Base-by-base conservation (phyloP, 2,329 filamentous ascomycete species). In the Zymoseptoria brevis region DNA sequence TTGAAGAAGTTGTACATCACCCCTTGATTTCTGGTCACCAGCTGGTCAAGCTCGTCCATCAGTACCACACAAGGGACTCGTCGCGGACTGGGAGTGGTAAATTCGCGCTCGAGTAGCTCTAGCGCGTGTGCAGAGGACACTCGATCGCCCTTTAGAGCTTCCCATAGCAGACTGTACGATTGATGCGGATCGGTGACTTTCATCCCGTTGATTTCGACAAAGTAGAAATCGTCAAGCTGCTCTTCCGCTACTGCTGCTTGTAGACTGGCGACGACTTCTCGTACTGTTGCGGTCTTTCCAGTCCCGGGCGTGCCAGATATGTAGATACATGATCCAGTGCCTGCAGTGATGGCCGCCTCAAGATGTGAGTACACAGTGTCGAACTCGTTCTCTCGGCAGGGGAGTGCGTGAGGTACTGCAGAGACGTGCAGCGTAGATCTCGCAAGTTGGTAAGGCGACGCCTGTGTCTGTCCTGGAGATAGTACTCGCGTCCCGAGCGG, bases 1-100 rank as follows among this genome's bases (percentile, higher is more conserved):
- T 99, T 99, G 82, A 99, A 99, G 75, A 99, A 99, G 75, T 99
- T 99, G 78, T 99, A 99, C 94, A 99, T 99, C 75, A 99, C 94
- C n/a, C 90, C 93, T 74, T 99, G 95, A 69, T 96, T 97, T 71
- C 93, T 94, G 11, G 94, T 99, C 4, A 99, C 95, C 7, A 99
- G 83, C 75, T 99, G 94, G 72, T 99, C 94, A 53, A 99, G 81
- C 75, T 99, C 94, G 70, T 99, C 94, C 94, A 99, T 99, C 55
- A 99, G 77, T 1, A 99, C 94, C 13, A 99, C 94, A 71, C 93
- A 97, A 1, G 95, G 94, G 5, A 96, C 90, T 61, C 94, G 84
- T 55, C 94, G 84, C 22, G 94, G 94, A 60, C 88, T 95, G 0
- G 95, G 94, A 60, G 92, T 87, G 59, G 85, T 93, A 72, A 99